Evolutionary conservation across 2,329 filamentous ascomycete species (phyloP), one percentile per base, ranked within the genome.

Genomic region (Coniochaeta hoffmannii): DNA sequence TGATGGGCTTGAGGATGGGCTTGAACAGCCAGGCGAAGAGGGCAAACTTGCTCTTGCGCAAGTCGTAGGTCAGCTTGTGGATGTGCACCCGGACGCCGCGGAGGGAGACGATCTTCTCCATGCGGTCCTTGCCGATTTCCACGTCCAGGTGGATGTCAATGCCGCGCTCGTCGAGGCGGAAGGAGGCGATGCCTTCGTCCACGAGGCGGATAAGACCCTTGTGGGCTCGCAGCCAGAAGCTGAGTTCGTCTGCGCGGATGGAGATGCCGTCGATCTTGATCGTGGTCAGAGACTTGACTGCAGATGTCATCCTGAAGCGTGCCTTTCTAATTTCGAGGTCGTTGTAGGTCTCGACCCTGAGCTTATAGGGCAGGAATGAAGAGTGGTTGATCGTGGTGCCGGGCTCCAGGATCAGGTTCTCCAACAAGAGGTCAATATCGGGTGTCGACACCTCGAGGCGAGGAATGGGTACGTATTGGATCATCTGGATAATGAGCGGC

Each of bases 401-500:
- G 0, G 93, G 93, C 66, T 97, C 90, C 31, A 97, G 78, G 57
- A 97, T 88, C 31, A 97, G 76, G 60, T 96, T 97, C 66, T 97
- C 93, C 2, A 97, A 74, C 1, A 97, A 75, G 5, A 97, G 80
- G 63, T 97, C 92, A 55, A 96, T 78, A 32, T 89, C 85, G 0
- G 91, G 92, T 3, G 87, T 88, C 0, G 89, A 88, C 5, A 97
- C 77, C 69, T 97, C 93, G n/a, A 97, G 71, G 4, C 93, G 86
- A 0, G 92, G 92, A 53, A 97, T 94, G 0, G 93, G 93, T 4
- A 97, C 75, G 70, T 90, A 91, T 67, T 97, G 91, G 31, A 97
- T 78, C 2, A 83, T 82, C 61, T 89, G 80, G 56, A 97, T 81
- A 4, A 91, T 65, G 12, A 90, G 73, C 0, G 93, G 93, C 5